phyloP scores from a whole-genome alignment of 169 alveolate species.

The Cystoisospora suis region DNA sequence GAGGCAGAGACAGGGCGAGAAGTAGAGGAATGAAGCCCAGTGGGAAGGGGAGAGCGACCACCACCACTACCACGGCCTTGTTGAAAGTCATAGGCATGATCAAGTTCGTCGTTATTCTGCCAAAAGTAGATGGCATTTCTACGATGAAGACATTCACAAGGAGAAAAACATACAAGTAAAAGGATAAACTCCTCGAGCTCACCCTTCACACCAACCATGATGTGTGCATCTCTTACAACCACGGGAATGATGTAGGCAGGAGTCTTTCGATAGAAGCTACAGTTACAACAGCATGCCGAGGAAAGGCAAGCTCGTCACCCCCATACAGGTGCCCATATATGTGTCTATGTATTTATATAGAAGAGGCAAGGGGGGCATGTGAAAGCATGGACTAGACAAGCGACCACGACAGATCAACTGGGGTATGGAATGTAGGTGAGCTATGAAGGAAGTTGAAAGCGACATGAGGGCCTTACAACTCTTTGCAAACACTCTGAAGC shows the following conservation, averaged over 20 bases:
- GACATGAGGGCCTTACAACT: no score
- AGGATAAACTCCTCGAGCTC: background rate
- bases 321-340: background rate
- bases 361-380: no score
- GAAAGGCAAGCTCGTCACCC: background rate
- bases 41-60: background rate
- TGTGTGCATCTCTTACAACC: background rate
- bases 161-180: background rate
- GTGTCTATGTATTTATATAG: no score
- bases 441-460: no score
- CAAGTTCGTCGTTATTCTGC: slow-evolving; percentile 7
- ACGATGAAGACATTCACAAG: background rate
- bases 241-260: background rate
- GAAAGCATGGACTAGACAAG: no score
- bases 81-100: background rate
- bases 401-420: no score
- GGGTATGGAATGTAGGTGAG: no score
- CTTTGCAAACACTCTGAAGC: no score
- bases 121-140: slow-evolving; percentile 17
- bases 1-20: background rate
- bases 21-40: background rate
- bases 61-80: background rate
- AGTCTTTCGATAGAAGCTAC: background rate
- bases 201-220: no score
- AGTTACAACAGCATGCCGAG: background rate